phyloP scores from a whole-genome alignment of 495 filamentous ascomycete species.

The Trichoderma erinaceum region DNA sequence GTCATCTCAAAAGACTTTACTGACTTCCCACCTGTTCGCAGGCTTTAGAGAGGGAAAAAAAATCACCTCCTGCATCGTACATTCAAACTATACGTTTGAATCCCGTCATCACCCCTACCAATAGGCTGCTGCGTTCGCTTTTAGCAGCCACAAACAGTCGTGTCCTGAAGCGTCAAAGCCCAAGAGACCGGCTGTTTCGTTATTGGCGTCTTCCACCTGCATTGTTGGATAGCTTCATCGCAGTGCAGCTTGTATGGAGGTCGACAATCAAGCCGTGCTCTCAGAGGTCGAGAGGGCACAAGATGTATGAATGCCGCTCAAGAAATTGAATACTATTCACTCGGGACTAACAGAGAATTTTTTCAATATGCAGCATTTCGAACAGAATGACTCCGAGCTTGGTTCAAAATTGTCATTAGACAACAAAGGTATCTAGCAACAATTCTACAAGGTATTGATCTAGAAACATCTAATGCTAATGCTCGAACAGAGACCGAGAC shows the following conservation, averaged over 20 bases:
- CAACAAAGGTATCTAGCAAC: slow-evolving; percentile 20
- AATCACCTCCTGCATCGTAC: slow-evolving; percentile 7
- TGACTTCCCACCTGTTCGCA: slow-evolving; percentile 15
- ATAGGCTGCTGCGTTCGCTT: slow-evolving; percentile 10
- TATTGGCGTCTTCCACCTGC: slow-evolving; percentile 7
- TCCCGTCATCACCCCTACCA: slow-evolving; percentile 6
- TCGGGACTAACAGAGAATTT: slow-evolving; percentile 30
- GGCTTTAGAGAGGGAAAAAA: slow-evolving; percentile 13
- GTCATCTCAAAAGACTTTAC: slow-evolving; percentile 12
- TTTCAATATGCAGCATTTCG: slow-evolving; percentile 33
- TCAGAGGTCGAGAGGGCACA: slow-evolving; percentile 19
- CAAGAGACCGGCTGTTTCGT: slow-evolving; percentile 7
- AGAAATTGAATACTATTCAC: slow-evolving; percentile 35
- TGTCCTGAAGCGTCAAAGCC: slow-evolving; percentile 8
- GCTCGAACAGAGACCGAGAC: slow-evolving; percentile 18
- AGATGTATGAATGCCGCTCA: slow-evolving; percentile 30
- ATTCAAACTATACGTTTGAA: slow-evolving; percentile 1
- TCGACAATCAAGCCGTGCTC: slow-evolving; percentile 34
- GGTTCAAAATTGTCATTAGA: slow-evolving; percentile 24
- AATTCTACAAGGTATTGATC: slow-evolving; percentile 18
- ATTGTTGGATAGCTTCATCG: not conserved
- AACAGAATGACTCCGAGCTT: slow-evolving; percentile 28
- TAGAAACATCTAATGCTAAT: slow-evolving; percentile 17
- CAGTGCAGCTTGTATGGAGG: slow-evolving; percentile 30
- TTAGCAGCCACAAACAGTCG: slow-evolving; percentile 6